Evolutionary conservation across 768 basidiomycete species (phyloP), one percentile per base, ranked within the genome.

Genomic region (Auricularia sp.): DNA sequence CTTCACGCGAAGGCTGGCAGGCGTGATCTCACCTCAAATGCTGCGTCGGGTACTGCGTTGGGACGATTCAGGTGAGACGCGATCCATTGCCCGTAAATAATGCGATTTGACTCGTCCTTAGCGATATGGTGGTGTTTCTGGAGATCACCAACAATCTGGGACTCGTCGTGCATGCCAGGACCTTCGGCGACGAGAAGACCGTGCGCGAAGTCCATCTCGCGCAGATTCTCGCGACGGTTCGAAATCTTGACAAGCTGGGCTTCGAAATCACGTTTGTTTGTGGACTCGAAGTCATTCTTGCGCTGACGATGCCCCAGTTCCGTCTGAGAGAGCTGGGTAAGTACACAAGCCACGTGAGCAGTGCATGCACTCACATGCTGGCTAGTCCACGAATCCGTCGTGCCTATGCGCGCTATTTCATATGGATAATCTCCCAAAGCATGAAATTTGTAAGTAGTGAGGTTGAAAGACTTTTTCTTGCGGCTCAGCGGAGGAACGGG

Each of bases 381-480:
- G 0, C 76, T 77, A 3, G 70, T 69, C 62, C 75, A 78, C 0
- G 73, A 73, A 42, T 80, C 77, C 0, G 74, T 75, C 1, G 77
- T 77, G 0, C 79, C 78, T 24, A 72, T 70, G 1, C 24, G 11
- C 1, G 44, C 24, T 7, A 80, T 78, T 0, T 67, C 67, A 0
- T 13, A 3, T 0, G 56, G 62, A 42, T 79, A 79, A 54, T 80
- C 71, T 0, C 77, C 77, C 0, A 80, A 66, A 0, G 72, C 66
- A 65, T 79, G 79, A 0, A 74, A 5, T 63, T 80, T 80, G 62
- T 72, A 73, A 0, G 73, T 77, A 0, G 29, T 10, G 1, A 79
- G 61, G 63, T 74, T 80, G 64, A 78, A 75, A 0, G 37, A 42
- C 44, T 68, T 71, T 33, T 16, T 18, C 44, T 39, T 64, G 29